Percentiles rank a stretch among this genome's conserved stretches.
Conservation (phyloP, 257 asterid genomes). For the Solanum corneliomulleri region DNA sequence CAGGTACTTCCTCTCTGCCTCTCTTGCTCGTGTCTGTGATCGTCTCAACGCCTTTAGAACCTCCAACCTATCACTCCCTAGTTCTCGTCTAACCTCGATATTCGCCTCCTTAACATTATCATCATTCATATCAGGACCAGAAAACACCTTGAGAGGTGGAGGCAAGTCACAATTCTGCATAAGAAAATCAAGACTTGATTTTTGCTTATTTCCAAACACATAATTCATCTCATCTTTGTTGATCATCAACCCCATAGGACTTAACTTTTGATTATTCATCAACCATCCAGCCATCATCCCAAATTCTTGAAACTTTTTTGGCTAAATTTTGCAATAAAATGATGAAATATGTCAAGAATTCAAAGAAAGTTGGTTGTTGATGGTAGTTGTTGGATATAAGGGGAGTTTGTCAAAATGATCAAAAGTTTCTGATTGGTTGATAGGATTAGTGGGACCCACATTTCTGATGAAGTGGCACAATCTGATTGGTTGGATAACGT, state of each 20-base stretch:
- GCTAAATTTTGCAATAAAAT: neutral
- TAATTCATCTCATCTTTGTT: slow-evolving; percentile 12
- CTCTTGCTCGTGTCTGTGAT: slow-evolving; percentile 61
- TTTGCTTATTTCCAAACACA: slow-evolving; percentile 13
- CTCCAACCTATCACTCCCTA: slow-evolving; percentile 27
- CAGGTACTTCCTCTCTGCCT: slow-evolving; percentile 43
- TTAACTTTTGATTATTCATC: slow-evolving; percentile 7
- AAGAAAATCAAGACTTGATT: slow-evolving; percentile 14
- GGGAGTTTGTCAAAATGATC: neutral
- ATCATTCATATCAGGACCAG: slow-evolving; percentile 17
- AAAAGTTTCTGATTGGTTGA: neutral
- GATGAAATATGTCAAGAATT: neutral
- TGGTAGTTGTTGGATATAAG: neutral
- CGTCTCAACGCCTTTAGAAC: slow-evolving; percentile 39
- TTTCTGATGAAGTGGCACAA: neutral
- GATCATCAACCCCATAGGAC: neutral
- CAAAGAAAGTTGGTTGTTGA: neutral
- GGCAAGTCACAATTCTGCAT: slow-evolving; percentile 70
- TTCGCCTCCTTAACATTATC: neutral
- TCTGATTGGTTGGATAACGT: neutral
- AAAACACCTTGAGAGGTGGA: slow-evolving; percentile 42
- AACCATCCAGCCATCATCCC: slow-evolving; percentile 15
- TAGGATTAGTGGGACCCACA: neutral
- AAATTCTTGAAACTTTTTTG: neutral
- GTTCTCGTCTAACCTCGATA: neutral